Percentiles rank a stretch among this genome's conserved stretches.
Evolutionary conservation across 2,329 filamentous ascomycete species (phyloP).

Genomic region (Ophiostoma novo-ulmi): DNA sequence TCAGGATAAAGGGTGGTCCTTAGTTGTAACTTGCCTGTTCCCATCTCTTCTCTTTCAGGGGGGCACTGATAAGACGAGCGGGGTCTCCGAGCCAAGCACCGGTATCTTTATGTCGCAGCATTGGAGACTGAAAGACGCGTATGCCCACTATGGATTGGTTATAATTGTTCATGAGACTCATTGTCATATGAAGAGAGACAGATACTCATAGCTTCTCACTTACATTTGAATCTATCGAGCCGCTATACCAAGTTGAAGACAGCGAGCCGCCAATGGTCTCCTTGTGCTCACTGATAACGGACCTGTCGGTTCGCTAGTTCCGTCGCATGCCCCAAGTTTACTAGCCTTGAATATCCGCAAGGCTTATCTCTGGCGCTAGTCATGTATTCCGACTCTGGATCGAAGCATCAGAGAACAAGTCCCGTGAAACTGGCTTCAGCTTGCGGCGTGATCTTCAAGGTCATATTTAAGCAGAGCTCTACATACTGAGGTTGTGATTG

Average conservation of each 20-base stretch:
- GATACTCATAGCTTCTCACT: background rate
- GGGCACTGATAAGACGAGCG: slow-evolving; percentile 6
- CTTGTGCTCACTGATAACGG: background rate
- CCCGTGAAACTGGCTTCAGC: background rate
- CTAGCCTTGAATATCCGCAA: background rate
- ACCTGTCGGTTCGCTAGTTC: background rate
- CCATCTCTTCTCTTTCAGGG: background rate
- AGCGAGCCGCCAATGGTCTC: background rate
- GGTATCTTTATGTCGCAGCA: background rate
- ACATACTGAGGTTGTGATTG: background rate
- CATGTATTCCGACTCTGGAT: background rate
- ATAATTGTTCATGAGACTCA: background rate
- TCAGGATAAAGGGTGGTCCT: background rate
- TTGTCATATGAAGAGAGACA: background rate
- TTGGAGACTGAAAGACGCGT: background rate
- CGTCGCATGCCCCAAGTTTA: too few species aligned
- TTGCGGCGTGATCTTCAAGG: background rate
- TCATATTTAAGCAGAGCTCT: background rate
- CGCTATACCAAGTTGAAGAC: background rate
- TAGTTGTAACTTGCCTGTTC: background rate
- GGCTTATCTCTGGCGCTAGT: slow-evolving; percentile 5
- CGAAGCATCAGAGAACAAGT: background rate
- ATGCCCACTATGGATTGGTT: background rate
- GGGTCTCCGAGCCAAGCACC: background rate
- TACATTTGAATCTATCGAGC: background rate